Evolutionary conservation across 768 basidiomycete genomes (phyloP), one percentile per base, ranked within the genome.

Genomic region (Xerocomellus chrysenteron): DNA sequence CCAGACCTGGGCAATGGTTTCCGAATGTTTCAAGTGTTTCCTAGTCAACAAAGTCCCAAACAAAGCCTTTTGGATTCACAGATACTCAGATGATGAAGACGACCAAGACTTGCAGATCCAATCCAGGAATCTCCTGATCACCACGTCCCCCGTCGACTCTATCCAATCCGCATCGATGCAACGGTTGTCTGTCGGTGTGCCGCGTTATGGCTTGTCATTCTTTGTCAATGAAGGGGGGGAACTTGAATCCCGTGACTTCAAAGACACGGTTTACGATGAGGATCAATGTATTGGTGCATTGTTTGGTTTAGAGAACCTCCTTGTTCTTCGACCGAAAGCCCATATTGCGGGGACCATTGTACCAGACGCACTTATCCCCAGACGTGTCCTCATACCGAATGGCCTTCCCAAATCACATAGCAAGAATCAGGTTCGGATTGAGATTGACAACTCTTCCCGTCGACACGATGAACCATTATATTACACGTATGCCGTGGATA

Each of bases 251-350:
- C 55, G 48, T 12, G 76, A 77, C 46, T 65, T 76, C 45, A 69
- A 68, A 5, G 65, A 65, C 19, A 78, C 76, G 68, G 61, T 75
- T 17, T 62, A 78, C 12, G 76, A 79, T 39, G 11, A 50, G 5
- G 42, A 66, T 35, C 80, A 80, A 54, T 75, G 66, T 0, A 58
- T 65, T 11, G 77, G 75, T 1, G 72, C 78, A 2, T 65, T 82
- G 60, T 65, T 77, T 41, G 81, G 81, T 10, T 58, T 82, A 41
- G 35, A 37, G 8, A 68, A 54, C 30, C 72, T 65, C 43, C 73
- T 77, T 39, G 67, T 80, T 8, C 16, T 43, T 28, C 44, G 26
- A 12, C 28, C 44, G 9, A 45, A n/a, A 4, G 11, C 16, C 13
- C 44, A n/a, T 3, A n/a, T n/a, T n/a, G 17, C 7, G 28, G 44